These are phyloP conservation scores for Pseudoscleropodium purum DNA, from an alignment of 225 moss, liverwort and hornwort genomes.

Conservation along the genomic window DNA sequence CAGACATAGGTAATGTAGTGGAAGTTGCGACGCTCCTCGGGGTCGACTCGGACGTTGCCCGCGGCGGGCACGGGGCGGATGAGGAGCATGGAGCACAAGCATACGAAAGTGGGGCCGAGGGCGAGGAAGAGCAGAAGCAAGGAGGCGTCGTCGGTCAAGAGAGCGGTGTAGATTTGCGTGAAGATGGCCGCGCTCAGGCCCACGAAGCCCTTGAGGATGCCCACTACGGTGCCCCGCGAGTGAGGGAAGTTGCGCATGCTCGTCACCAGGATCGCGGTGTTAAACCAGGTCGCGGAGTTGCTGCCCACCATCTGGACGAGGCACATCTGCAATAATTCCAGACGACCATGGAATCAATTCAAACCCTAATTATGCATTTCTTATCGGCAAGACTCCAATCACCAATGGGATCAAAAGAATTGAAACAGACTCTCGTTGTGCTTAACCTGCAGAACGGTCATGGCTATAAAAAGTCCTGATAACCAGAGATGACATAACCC, in stretches of 20 bases:
- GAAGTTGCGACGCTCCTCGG: slow-evolving; percentile 52
- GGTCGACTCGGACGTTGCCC: slow-evolving; percentile 19
- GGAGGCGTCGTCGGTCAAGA: slow-evolving; percentile 29
- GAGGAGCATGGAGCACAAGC: slow-evolving; percentile 63
- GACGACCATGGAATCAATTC: neutral
- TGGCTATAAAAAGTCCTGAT: no score
- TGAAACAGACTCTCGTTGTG: neutral
- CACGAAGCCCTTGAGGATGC: slow-evolving; percentile 85
- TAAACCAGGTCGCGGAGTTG: slow-evolving; percentile 70
- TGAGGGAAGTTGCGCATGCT: slow-evolving; percentile 85
- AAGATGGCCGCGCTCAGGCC: slow-evolving; percentile 84
- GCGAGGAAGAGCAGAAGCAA: slow-evolving; percentile 60
- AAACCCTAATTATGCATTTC: neutral
- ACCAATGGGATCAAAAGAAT: neutral
- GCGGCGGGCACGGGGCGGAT: slow-evolving; percentile 47
- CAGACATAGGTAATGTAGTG: slow-evolving; percentile 62
- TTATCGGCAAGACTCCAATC: neutral
- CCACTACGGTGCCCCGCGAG: slow-evolving; percentile 75
- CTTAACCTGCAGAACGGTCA: neutral
- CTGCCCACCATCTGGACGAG: slow-evolving; percentile 41
- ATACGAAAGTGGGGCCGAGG: slow-evolving; percentile 44
- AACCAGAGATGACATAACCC: neutral
- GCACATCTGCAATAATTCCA: neutral
- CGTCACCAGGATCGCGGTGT: slow-evolving; percentile 75
- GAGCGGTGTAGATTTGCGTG: slow-evolving; percentile 52